A percentile compares a stretch with the other conserved stretches of the same genome.
phyloP scores from a whole-genome alignment of 768 basidiomycete genomes.

The Russula sp. region DNA sequence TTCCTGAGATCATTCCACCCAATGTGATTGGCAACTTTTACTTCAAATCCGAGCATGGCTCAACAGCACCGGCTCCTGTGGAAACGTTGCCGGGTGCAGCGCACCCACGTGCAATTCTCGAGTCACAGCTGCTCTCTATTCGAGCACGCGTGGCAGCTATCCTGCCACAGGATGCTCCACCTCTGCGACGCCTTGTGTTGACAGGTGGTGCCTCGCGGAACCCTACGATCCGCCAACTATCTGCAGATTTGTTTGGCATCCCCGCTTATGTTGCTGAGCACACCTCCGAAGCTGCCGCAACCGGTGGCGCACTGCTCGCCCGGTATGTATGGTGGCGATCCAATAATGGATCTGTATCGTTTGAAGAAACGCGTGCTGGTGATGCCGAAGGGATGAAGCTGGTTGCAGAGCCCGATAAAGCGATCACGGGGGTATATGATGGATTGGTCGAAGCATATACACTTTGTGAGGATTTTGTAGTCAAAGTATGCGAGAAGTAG shows the following conservation, averaged over 20 bases:
- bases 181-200: conserved; percentile 60
- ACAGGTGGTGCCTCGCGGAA: conserved; percentile 78
- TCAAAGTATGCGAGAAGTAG: neutral
- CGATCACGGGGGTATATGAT: conserved; percentile 44
- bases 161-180: conserved; percentile 46
- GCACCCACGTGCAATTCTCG: conserved; percentile 71
- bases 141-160: conserved; percentile 62
- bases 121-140: conserved; percentile 82
- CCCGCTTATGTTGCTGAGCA: conserved; percentile 55
- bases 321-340: conserved; percentile 63
- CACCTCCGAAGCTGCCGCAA: conserved; percentile 57
- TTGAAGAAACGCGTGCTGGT: conserved; percentile 56
- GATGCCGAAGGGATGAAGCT: conserved; percentile 47
- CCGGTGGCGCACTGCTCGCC: conserved; percentile 66
- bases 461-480: conserved; percentile 38
- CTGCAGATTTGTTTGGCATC: conserved; percentile 74
- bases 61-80: conserved; percentile 16
- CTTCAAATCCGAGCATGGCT: conserved; percentile 38
- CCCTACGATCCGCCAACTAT: conserved; percentile 60
- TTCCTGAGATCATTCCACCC: conserved; percentile 83
- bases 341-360: conserved; percentile 36
- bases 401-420: conserved; percentile 50
- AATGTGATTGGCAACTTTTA: conserved; percentile 65
- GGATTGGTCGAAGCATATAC: conserved; percentile 45
- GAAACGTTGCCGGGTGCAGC: conserved; percentile 35